These are phyloP conservation scores for Elsinoe ampelina DNA, from an alignment of 2,329 filamentous ascomycete species.

Conservation along the genomic window DNA sequence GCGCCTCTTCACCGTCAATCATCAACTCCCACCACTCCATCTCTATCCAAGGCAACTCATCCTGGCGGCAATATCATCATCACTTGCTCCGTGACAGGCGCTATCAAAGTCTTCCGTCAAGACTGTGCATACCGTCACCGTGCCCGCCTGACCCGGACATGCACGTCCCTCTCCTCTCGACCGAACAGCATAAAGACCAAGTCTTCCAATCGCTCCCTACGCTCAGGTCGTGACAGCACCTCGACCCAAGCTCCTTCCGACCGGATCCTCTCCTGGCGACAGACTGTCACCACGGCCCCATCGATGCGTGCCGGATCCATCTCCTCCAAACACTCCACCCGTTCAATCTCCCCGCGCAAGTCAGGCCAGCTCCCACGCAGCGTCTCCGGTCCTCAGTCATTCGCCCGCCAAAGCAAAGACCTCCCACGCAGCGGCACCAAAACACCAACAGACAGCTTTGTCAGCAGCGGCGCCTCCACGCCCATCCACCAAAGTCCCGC, in stretches of 20 bases:
- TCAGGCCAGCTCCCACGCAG: conserved; percentile 1
- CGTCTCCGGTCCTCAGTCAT: conserved; percentile 11
- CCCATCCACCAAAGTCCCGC: conserved; percentile 2
- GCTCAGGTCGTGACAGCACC: conserved; percentile 23
- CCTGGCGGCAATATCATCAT: conserved; percentile 80
- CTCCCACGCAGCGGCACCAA: background rate
- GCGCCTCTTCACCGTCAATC: conserved; percentile 38
- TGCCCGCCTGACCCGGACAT: conserved; percentile 64
- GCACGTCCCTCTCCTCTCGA: conserved; percentile 45
- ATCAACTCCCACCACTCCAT: conserved; percentile 61
- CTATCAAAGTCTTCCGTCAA: conserved; percentile 90
- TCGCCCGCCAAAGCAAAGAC: conserved; percentile 12
- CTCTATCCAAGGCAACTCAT: conserved; percentile 62
- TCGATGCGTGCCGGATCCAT: conserved; percentile 8
- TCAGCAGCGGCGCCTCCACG: conserved; percentile 9
- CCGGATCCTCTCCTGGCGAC: conserved; percentile 80
- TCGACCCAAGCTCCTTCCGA: conserved; percentile 49
- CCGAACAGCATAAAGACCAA: conserved; percentile 44
- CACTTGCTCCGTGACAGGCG: conserved; percentile 77
- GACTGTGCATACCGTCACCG: conserved; percentile 71
- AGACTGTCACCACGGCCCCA: conserved; percentile 47
- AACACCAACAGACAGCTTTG: conserved; percentile 7
- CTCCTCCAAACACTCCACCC: conserved; percentile 6
- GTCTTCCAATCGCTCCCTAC: conserved; percentile 35
- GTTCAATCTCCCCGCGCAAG: conserved; percentile 7